These are phyloP conservation scores for Rhazya stricta DNA, from an alignment of 257 asterid species.

Conservation along the genomic window DNA sequence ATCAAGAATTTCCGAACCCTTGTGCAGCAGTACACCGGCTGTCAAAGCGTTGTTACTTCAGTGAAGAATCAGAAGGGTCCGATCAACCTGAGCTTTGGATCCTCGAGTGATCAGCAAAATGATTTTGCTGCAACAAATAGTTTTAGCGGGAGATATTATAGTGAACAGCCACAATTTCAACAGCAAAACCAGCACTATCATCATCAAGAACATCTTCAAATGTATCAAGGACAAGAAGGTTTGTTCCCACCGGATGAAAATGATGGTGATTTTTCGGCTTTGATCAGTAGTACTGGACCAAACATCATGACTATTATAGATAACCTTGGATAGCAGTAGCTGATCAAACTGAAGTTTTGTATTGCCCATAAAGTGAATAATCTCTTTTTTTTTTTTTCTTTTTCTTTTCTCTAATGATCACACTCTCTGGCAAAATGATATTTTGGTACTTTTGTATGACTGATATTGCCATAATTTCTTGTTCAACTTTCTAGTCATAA, in stretches of 20 bases:
- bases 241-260: not conserved
- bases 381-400: not conserved
- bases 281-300: not conserved
- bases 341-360: no score
- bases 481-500: not conserved
- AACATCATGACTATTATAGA: not conserved
- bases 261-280: not conserved
- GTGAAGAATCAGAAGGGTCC: conserved; percentile 41
- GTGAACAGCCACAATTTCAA: not conserved
- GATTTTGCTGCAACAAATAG: not conserved
- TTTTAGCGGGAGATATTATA: not conserved
- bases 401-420: no score
- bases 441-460: not conserved
- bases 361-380: not conserved
- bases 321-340: not conserved
- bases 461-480: not conserved
- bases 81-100: conserved; percentile 45
- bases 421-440: not conserved
- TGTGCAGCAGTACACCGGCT: conserved; percentile 66
- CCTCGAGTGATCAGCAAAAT: conserved; percentile 2
- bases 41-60: conserved; percentile 21
- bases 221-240: not conserved
- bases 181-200: not conserved
- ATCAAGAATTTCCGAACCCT: conserved; percentile 45
- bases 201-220: not conserved